phyloP scores from a whole-genome alignment of 352 stramenopile genomes.

The Phytophthora pinifolia region DNA sequence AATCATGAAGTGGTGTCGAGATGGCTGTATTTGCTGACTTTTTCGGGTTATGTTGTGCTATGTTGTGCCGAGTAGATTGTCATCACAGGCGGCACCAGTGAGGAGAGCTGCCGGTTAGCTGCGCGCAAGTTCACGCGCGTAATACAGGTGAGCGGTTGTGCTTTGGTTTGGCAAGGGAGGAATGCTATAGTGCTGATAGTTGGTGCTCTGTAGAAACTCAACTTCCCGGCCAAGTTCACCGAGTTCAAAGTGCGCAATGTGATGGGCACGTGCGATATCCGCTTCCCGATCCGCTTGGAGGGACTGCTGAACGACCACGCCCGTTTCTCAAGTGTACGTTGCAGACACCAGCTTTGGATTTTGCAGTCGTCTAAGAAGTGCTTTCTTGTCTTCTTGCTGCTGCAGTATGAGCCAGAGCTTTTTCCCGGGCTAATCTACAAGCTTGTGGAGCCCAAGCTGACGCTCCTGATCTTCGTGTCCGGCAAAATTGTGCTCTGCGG shows the following conservation, averaged over 20 bases:
- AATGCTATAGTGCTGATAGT: not conserved
- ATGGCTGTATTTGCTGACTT: not conserved
- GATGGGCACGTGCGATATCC: conserved; percentile 96
- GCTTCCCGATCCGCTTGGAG: conserved; percentile 99
- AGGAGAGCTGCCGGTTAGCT: conserved; percentile 81
- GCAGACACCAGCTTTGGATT: conserved; percentile 4
- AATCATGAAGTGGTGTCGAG: no score
- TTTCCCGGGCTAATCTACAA: conserved; percentile 99
- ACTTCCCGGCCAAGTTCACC: conserved; percentile 82
- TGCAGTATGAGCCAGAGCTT: conserved; percentile 99
- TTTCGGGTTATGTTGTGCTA: not conserved
- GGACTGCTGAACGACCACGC: conserved; percentile 96
- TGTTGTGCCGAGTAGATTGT: conserved; percentile 57
- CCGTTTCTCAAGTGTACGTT: conserved; percentile 92
- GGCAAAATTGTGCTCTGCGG: conserved; percentile 99
- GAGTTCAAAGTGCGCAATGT: conserved; percentile 98
- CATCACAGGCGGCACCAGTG: conserved; percentile 82
- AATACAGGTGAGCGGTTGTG: conserved; percentile 57
- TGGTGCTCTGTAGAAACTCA: conserved; percentile 70
- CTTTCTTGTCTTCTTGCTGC: conserved; percentile 95
- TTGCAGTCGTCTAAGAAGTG: conserved; percentile 69
- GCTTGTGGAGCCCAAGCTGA: conserved; percentile 96
- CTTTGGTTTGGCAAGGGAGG: not conserved
- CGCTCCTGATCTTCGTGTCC: conserved; percentile 98
- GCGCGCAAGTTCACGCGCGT: conserved; percentile 86